Percentiles rank a stretch among this genome's conserved stretches.
Conservation (phyloP, 2,329 filamentous ascomycete species). For the Ophiostoma sp. region DNA sequence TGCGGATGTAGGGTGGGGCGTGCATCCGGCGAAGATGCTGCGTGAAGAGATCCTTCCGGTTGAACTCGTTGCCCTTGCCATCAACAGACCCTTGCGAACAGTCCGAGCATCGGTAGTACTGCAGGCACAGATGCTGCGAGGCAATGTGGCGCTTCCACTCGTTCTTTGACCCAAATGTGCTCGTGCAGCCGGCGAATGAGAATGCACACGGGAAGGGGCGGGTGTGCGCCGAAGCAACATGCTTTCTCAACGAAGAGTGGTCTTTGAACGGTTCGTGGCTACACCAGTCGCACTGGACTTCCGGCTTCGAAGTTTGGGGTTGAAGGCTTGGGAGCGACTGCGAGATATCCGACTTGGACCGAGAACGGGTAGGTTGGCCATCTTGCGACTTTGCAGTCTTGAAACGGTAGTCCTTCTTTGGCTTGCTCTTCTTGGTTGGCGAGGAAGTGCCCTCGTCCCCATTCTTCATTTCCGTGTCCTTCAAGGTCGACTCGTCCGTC, state of each 20-base stretch:
- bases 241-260: conserved; percentile 64
- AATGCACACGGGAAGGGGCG: conserved; percentile 84
- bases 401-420: conserved; percentile 25
- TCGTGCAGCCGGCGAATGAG: conserved; percentile 76
- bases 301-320: conserved; percentile 52
- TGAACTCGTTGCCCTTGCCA: conserved; percentile 71
- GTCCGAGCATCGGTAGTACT: conserved; percentile 64
- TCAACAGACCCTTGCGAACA: conserved; percentile 57
- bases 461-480: conserved; percentile 23
- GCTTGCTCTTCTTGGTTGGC: conserved; percentile 19
- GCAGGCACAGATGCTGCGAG: conserved; percentile 79
- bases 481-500: conserved; percentile 11
- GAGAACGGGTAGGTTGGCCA: conserved; percentile 19
- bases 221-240: conserved; percentile 67
- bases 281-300: conserved; percentile 62
- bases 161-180: conserved; percentile 88
- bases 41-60: conserved; percentile 92
- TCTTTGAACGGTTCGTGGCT: conserved; percentile 67
- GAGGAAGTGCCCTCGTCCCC: not conserved
- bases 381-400: conserved; percentile 26
- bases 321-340: conserved; percentile 24
- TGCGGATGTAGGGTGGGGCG: conserved; percentile 65
- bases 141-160: conserved; percentile 96
- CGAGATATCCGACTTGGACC: conserved; percentile 19
- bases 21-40: conserved; percentile 97